Evolutionary conservation across 257 asterid genomes (phyloP).

Genomic region (Solanum commersonii): DNA sequence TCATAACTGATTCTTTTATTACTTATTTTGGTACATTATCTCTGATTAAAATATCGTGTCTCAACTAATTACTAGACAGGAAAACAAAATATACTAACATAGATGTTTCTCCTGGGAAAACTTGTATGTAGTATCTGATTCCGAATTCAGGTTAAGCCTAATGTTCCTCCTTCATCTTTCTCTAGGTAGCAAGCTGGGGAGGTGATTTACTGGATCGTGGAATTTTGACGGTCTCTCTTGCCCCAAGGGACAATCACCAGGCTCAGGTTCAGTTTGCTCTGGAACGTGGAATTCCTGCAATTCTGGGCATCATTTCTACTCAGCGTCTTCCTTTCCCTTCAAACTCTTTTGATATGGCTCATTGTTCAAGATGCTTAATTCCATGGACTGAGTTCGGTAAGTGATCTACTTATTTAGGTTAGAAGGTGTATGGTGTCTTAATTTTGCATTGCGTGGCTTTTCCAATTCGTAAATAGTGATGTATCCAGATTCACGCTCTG

Average conservation of each 20-base stretch:
- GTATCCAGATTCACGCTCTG: background rate
- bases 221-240: constrained; percentile 16
- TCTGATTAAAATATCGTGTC: background rate
- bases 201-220: constrained; percentile 25
- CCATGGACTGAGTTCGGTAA: constrained; percentile 25
- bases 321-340: constrained; percentile 26
- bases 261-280: constrained; percentile 28
- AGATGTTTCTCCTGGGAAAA: background rate
- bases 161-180: background rate
- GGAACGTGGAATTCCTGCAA: constrained; percentile 26
- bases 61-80: background rate
- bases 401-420: background rate
- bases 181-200: constrained; percentile 28
- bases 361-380: constrained; percentile 24
- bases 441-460: background rate
- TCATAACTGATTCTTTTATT: background rate
- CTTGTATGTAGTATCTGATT: background rate
- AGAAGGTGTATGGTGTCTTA: background rate
- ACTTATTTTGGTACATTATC: background rate
- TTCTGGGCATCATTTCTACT: constrained; percentile 22
- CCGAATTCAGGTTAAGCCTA: background rate
- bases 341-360: constrained; percentile 23
- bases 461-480: background rate
- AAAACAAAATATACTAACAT: background rate
- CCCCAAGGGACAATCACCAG: constrained; percentile 22